These are phyloP conservation scores for Eimeria brunetti DNA, from an alignment of 169 alveolate species.

Conservation along the genomic window DNA sequence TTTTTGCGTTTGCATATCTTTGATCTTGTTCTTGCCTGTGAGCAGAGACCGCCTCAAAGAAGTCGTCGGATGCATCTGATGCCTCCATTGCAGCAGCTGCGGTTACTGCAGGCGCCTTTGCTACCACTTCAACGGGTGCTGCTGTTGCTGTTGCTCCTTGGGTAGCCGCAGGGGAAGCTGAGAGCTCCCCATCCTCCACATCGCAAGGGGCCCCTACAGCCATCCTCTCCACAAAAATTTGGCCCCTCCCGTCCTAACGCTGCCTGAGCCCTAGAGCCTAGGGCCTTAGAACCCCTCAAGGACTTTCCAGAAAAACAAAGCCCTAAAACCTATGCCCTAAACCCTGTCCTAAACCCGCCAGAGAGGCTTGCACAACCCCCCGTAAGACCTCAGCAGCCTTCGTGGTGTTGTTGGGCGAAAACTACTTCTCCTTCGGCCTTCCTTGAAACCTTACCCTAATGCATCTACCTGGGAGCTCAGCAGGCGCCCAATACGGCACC, in stretches of 20 bases:
- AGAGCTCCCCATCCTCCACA: slow-evolving; percentile 28
- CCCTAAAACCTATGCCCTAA: not conserved
- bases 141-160: slow-evolving; percentile 17
- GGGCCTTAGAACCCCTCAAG: not conserved
- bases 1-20: not conserved
- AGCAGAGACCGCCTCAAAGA: slow-evolving; percentile 46
- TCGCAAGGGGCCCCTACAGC: slow-evolving; percentile 54
- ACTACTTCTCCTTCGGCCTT: slow-evolving; percentile 12
- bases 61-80: slow-evolving; percentile 31
- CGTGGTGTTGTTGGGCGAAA: not conserved
- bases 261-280: no score
- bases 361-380: not conserved
- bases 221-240: not conserved
- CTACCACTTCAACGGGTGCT: slow-evolving; percentile 26
- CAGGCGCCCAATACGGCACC: not conserved
- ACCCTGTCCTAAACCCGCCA: not conserved
- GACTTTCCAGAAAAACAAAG: not conserved
- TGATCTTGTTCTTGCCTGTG: slow-evolving; percentile 27
- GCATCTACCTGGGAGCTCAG: slow-evolving; percentile 13
- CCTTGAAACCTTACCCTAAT: not conserved
- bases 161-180: slow-evolving; percentile 57
- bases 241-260: not conserved
- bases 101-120: slow-evolving; percentile 37
- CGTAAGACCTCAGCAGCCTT: not conserved
- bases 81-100: slow-evolving; percentile 15